phyloP scores from a whole-genome alignment of 805 yeast genomes.

The Yarrowia deformans region DNA sequence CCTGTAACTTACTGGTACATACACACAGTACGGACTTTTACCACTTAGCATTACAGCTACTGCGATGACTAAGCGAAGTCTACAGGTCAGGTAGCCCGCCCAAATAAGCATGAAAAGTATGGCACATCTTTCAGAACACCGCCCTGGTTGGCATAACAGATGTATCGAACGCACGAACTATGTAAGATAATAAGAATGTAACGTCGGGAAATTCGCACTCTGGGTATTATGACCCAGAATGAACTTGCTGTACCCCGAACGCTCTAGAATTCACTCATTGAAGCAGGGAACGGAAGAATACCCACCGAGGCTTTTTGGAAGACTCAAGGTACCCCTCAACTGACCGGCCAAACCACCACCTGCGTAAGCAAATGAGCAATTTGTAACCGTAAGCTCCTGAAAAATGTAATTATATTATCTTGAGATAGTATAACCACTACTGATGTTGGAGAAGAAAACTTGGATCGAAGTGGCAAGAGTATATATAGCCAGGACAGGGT shows the following conservation, averaged over 20 bases:
- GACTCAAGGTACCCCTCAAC: constrained; percentile 40
- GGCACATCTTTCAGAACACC: too few species aligned
- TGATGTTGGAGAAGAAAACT: constrained; percentile 37
- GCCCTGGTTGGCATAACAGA: too few species aligned
- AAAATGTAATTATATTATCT: constrained; percentile 39
- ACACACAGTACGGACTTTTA: too few species aligned
- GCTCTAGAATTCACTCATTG: constrained; percentile 38
- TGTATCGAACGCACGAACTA: too few species aligned
- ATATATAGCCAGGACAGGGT: constrained; percentile 24
- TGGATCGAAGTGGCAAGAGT: constrained; percentile 15
- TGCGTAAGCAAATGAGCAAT: constrained; percentile 32
- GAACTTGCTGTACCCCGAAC: constrained; percentile 34
- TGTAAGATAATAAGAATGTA: constrained; percentile 24
- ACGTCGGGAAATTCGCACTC: constrained; percentile 33
- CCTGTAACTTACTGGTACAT: too few species aligned
- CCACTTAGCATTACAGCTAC: too few species aligned
- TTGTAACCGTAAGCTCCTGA: constrained; percentile 39
- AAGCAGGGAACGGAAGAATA: constrained; percentile 40
- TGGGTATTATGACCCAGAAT: constrained; percentile 34
- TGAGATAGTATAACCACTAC: constrained; percentile 40
- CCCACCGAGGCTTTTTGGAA: constrained; percentile 40
- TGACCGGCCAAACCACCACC: constrained; percentile 37
- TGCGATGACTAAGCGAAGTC: too few species aligned
- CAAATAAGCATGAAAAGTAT: too few species aligned
- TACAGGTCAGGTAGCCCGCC: too few species aligned